Base-by-base conservation (phyloP, 225 moss, liverwort and hornwort genomes). In the Pseudisothecium myosuroides region DNA sequence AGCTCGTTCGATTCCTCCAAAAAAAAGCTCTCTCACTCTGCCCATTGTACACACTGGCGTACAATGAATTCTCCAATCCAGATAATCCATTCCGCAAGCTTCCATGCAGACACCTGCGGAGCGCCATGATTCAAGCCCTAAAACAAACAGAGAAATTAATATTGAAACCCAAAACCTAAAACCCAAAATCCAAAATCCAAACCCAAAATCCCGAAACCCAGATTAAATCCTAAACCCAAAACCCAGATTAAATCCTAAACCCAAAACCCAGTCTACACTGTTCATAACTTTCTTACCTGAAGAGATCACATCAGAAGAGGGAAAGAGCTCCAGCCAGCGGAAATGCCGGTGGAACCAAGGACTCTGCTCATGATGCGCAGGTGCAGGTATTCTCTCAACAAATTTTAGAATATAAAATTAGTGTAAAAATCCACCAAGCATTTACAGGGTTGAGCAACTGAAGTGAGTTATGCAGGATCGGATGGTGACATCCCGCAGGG, bases 41-140 rank as follows among this genome's bases (percentile, higher is more conserved):
- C 75, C 65, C 58, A 27, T 28, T 82, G 64, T 45, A 67, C 45
- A 66, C 89, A 50, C 64, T 85, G 24, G 76, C 79, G 86, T 62
- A 80, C 85, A 83, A 50, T 69, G 90, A 71, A 90, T 71, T 36
- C 67, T 92, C 85, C 76, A 88, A 67, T 39, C 78, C 37, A 58
- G 36, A 50, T 37, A 89, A 56, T 16, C 88, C 84, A 76, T 58
- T 81, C 65, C 86, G 60, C 86, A 89, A 83, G 84, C 86, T 80
- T 36, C 54, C 34, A 34, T 62, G 90, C 76, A 90, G 85, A 65
- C 90, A 90, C 89, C 88, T 89, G 64, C 89, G 89, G 84, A 93
- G 91, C 88, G 94, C 93, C 94, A 93, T 94, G 75, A 72, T 62
- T 45, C 55, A 39, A 76, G 47, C 36, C 62, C 85, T 85, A 37